Evolutionary conservation across 1,139 yeast genomes (phyloP).

Genomic region (Blastobotrys apis): DNA sequence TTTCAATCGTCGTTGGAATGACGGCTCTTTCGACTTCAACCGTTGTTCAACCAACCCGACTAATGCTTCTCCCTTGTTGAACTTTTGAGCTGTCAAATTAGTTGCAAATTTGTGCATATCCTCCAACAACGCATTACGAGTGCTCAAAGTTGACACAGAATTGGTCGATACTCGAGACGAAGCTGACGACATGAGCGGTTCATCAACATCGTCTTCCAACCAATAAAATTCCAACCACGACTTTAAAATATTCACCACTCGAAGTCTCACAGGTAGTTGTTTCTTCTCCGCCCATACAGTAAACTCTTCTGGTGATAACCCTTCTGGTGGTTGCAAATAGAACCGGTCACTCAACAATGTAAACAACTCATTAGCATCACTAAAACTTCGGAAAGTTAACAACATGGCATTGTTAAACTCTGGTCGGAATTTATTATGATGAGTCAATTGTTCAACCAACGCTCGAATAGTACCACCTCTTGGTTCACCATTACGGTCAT

Average conservation of each 20-base stretch:
- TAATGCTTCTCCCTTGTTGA: slow-evolving; percentile 40
- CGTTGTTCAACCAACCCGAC: slow-evolving; percentile 27
- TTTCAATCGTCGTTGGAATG: slow-evolving; percentile 24
- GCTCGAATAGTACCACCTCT: slow-evolving; percentile 88
- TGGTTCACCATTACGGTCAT: slow-evolving; percentile 67
- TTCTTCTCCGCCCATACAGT: slow-evolving; percentile 75
- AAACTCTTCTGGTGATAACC: slow-evolving; percentile 78
- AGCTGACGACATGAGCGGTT: slow-evolving; percentile 2
- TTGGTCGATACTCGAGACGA: slow-evolving; percentile 7
- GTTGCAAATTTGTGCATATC: slow-evolving; percentile 58
- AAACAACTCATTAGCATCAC: slow-evolving; percentile 63
- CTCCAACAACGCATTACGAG: slow-evolving; percentile 40
- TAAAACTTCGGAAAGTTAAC: slow-evolving; percentile 71
- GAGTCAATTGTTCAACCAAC: slow-evolving; percentile 75
- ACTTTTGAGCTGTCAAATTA: slow-evolving; percentile 43
- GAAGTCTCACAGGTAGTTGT: slow-evolving; percentile 56
- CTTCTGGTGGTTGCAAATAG: slow-evolving; percentile 80
- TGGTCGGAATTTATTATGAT: slow-evolving; percentile 66
- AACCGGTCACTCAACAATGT: slow-evolving; percentile 61
- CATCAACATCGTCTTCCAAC: slow-evolving; percentile 56
- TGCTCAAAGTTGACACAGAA: slow-evolving; percentile 7
- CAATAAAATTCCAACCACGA: slow-evolving; percentile 72
- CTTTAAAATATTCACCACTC: slow-evolving; percentile 70
- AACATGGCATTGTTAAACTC: slow-evolving; percentile 68
- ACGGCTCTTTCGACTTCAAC: slow-evolving; percentile 26